These are phyloP conservation scores for Papiliotrema flavescens DNA, from an alignment of 1,284 basidiomycete species.

Conservation along the genomic window DNA sequence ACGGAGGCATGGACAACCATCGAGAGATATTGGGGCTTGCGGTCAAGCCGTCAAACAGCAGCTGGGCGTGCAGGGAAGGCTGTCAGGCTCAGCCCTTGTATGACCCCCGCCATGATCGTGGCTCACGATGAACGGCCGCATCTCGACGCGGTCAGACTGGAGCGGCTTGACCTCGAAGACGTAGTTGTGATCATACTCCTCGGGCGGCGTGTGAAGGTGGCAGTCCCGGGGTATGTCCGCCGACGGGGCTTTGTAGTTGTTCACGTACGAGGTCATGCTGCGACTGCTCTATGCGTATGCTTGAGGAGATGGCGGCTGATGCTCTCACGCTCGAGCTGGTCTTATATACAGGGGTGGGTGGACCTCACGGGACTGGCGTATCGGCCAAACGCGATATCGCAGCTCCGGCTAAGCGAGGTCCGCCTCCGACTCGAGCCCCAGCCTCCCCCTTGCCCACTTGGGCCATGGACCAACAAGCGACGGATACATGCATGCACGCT, in stretches of 20 bases:
- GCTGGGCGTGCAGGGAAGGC: constrained; percentile 35
- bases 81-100: too few species aligned
- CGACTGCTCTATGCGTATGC: neutral
- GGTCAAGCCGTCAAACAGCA: constrained; percentile 23
- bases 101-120: too few species aligned
- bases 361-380: too few species aligned
- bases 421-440: too few species aligned
- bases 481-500: neutral
- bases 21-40: constrained; percentile 24
- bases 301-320: neutral
- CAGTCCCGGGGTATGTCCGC: constrained; percentile 16
- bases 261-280: constrained; percentile 12
- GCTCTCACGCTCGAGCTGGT: neutral
- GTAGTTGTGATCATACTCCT: constrained; percentile 46
- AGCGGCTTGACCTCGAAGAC: constrained; percentile 32
- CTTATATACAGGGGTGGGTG: too few species aligned
- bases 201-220: constrained; percentile 30
- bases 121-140: constrained; percentile 32
- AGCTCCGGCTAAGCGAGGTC: too few species aligned
- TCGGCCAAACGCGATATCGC: too few species aligned
- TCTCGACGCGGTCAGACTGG: constrained; percentile 29
- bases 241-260: constrained; percentile 21
- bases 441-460: too few species aligned
- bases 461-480: too few species aligned
- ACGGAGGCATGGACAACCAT: constrained; percentile 20